Conservation (phyloP, 1,284 basidiomycete genomes). For the Sanghuangporus sanghuang region DNA sequence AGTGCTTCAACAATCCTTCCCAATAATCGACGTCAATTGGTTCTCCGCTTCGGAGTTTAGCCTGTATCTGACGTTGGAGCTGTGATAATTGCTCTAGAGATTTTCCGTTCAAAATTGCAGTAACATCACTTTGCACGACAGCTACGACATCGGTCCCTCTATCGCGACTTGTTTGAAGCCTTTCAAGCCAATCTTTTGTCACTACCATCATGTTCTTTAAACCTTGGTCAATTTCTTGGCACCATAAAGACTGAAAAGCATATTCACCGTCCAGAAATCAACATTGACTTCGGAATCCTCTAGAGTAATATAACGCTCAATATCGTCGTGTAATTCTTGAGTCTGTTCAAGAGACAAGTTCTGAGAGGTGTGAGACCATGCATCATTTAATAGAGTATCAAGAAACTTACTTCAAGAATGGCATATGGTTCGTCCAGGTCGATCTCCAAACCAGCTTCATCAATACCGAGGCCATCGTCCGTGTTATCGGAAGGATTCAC, state of each 20-base stretch:
- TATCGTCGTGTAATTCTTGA: constrained; percentile 91
- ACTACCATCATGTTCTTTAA: constrained; percentile 92
- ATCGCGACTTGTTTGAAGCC: constrained; percentile 54
- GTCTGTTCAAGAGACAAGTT: constrained; percentile 86
- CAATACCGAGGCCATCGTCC: constrained; percentile 61
- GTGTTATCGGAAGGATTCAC: constrained; percentile 65
- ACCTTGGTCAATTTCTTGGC: constrained; percentile 7
- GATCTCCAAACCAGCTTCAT: constrained; percentile 89
- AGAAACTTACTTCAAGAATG: constrained; percentile 79
- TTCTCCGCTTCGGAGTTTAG: constrained; percentile 87
- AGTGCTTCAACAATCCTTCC: constrained; percentile 87
- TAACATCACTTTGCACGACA: constrained; percentile 79
- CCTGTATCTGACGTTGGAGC: constrained; percentile 83
- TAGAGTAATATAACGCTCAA: constrained; percentile 85
- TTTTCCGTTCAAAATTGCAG: constrained; percentile 71
- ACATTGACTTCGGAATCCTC: constrained; percentile 84
- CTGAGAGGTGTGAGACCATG: constrained; percentile 34
- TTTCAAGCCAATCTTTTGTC: constrained; percentile 88
- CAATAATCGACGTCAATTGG: constrained; percentile 98
- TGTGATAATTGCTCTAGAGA: constrained; percentile 77
- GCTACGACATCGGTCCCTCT: constrained; percentile 62
- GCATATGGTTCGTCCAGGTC: constrained; percentile 98
- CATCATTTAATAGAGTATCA: not conserved
- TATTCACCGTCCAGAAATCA: constrained; percentile 93
- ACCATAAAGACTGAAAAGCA: not conserved